Evolutionary conservation across 1,284 basidiomycete genomes (phyloP), one percentile per base, ranked within the genome.

Genomic region (Abortiporus biennis): DNA sequence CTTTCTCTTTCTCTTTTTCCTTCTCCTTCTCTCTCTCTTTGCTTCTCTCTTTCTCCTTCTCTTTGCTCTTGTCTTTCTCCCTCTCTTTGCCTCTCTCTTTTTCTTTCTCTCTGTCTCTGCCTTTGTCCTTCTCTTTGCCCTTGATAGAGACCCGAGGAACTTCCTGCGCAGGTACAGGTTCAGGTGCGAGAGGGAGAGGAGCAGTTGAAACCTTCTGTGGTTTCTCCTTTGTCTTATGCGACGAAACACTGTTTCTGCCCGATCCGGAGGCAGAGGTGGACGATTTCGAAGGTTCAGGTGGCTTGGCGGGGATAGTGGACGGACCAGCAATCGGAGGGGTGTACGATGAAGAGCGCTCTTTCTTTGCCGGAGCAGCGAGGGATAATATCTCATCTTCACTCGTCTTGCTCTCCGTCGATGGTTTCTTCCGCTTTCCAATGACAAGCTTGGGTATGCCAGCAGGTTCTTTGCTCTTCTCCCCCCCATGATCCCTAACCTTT

Each of bases 61-160:
- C n/a, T n/a, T n/a, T n/a, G n/a, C n/a, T n/a, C n/a, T n/a, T n/a
- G n/a, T n/a, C n/a, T n/a, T n/a, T n/a, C n/a, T n/a, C n/a, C n/a
- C n/a, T n/a, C n/a, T n/a, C n/a, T n/a, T n/a, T n/a, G n/a, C n/a
- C n/a, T n/a, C n/a, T n/a, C n/a, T n/a, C n/a, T n/a, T n/a, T n/a
- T n/a, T n/a, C n/a, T n/a, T n/a, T n/a, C n/a, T n/a, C 59, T 56
- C 48, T n/a, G n/a, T n/a, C n/a, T n/a, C n/a, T n/a, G n/a, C n/a
- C n/a, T n/a, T n/a, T n/a, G n/a, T 80, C 80, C 51, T 71, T 76
- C 54, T 85, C 81, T 53, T 86, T 85, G 33, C 82, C 83, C 60
- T 86, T 85, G 46, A 62, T 27, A 21, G 76, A 74, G 33, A 61
- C 53, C 13, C 57, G 56, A 6, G 69, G 27, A 29, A n/a, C 27